Evolutionary conservation across 2,329 filamentous ascomycete species (phyloP).

Genomic region (Aspergillus fijiensis): DNA sequence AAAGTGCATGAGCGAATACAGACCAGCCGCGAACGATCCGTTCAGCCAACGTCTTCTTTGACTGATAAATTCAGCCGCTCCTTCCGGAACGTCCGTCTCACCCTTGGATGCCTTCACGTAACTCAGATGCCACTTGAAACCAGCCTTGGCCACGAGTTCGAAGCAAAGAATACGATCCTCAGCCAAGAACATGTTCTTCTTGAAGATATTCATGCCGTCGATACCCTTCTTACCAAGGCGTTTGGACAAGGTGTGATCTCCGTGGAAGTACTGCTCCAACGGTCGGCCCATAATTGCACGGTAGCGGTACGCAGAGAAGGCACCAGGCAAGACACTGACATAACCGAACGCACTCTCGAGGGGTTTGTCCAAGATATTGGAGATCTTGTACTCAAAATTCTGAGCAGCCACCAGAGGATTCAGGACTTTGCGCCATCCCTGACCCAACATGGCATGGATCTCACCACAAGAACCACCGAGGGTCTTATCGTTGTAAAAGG

Average conservation of each 20-base stretch:
- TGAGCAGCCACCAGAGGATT: slow-evolving; percentile 95
- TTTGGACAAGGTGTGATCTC: slow-evolving; percentile 95
- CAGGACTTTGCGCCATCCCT: slow-evolving; percentile 83
- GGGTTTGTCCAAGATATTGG: slow-evolving; percentile 97
- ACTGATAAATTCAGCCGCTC: slow-evolving; percentile 93
- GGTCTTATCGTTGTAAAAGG: slow-evolving; percentile 99
- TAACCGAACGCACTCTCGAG: slow-evolving; percentile 97
- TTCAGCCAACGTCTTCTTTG: slow-evolving; percentile 99
- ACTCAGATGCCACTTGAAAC: slow-evolving; percentile 97
- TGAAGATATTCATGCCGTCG: slow-evolving; percentile 99
- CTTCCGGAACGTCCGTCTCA: slow-evolving; percentile 97
- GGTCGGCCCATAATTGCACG: slow-evolving; percentile 97
- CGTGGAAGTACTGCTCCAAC: slow-evolving; percentile 98
- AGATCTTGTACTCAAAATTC: slow-evolving; percentile 99
- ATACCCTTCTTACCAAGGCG: slow-evolving; percentile 98
- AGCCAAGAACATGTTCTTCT: slow-evolving; percentile 99
- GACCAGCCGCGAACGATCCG: slow-evolving; percentile 94
- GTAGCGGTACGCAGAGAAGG: slow-evolving; percentile 97
- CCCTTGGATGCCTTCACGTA: slow-evolving; percentile 99
- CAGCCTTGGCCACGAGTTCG: slow-evolving; percentile 96
- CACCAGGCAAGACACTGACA: slow-evolving; percentile 95
- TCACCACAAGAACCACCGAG: slow-evolving; percentile 97
- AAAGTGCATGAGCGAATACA: slow-evolving; percentile 98
- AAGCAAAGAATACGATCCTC: slow-evolving; percentile 99
- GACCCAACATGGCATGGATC: slow-evolving; percentile 96